Evolutionary conservation across 2,329 filamentous ascomycete genomes (phyloP).

Genomic region (Purpureocillium takamizusanense): DNA sequence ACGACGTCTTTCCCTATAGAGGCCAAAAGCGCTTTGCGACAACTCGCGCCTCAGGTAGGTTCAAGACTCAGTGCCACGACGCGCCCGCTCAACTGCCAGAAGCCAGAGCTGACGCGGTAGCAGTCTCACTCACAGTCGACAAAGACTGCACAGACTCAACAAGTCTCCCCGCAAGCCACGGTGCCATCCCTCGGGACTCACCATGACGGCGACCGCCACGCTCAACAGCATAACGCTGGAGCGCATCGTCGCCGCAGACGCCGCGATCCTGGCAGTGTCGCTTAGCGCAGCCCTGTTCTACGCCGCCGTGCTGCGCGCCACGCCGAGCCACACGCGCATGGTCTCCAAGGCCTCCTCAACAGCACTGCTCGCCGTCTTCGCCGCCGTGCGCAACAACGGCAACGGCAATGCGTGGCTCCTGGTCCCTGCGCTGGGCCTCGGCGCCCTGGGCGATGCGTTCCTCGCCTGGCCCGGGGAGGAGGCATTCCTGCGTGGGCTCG

Average conservation of each 20-base stretch:
- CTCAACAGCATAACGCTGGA: not conserved
- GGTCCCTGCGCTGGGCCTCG: constrained; percentile 17
- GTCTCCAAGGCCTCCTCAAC: constrained; percentile 20
- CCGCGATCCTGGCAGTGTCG: constrained; percentile 3
- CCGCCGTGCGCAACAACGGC: constrained; percentile 6
- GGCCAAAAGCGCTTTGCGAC: no score
- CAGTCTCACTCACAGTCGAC: no score
- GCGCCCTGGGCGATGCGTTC: constrained; percentile 24
- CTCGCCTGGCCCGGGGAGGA: constrained; percentile 23
- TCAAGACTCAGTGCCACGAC: no score
- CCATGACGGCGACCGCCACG: no score
- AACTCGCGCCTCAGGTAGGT: no score
- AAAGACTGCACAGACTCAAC: no score
- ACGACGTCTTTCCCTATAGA: no score
- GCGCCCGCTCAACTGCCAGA: no score
- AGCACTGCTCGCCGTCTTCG: constrained; percentile 16
- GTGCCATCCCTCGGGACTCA: no score
- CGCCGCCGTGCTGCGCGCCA: constrained; percentile 7
- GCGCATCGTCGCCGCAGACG: not conserved
- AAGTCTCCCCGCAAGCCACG: no score
- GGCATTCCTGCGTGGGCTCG: constrained; percentile 21
- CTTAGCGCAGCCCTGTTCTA: constrained; percentile 10
- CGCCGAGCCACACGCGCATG: constrained; percentile 18
- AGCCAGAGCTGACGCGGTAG: no score
- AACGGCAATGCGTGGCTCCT: constrained; percentile 13